Evolutionary conservation across 2,329 filamentous ascomycete species (phyloP), one percentile per base, ranked within the genome.

Genomic region (Gnomoniopsis sp.): DNA sequence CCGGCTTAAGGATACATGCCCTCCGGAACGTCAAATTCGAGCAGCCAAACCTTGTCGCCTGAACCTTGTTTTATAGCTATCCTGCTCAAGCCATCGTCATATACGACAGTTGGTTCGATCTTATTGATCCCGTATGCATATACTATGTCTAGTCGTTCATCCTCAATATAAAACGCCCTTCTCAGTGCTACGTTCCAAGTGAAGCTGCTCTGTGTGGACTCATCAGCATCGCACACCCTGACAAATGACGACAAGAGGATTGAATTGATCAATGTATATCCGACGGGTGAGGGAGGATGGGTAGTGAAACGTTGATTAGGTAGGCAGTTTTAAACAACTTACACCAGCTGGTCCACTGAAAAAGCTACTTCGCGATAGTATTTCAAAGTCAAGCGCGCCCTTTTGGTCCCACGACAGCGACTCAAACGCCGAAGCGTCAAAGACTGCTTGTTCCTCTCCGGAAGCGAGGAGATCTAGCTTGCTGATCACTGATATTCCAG

Each of bases 31-130:
- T 7, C 3, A 11, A 41, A 41, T n/a, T 41, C 36, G 6, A 41
- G 36, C 14, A 15, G 6, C 6, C 14, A 6, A 3, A 15, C 36
- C 36, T n/a, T 41, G 6, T 14, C 14, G 36, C 3, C 12, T 41
- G 36, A n/a, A 41, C 36, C 26, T 30, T 8, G 4, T 30, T 15
- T 41, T 11, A 41, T 3, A 15, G 6, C 36, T 15, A 57, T 48
- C 30, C 49, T 57, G 41, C 55, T 57, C 55, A 57, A 22, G 6
- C 55, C 55, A 33, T 57, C 55, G 17, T 52, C 55, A 26, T 38
- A 57, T 11, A 49, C 50, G 22, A 48, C 44, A 30, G n/a, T 26
- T 3, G 49, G 22, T 2, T 48, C 55, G 2, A 8, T n/a, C 43
- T 57, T 49, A 22, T 53, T 41, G 21, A 57, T 48, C 7, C 14